Percentiles rank a stretch among this genome's conserved stretches.
These are phyloP conservation scores for Erodium texanum DNA, from an alignment of 441 rosid genomes.

Conservation along the genomic window DNA sequence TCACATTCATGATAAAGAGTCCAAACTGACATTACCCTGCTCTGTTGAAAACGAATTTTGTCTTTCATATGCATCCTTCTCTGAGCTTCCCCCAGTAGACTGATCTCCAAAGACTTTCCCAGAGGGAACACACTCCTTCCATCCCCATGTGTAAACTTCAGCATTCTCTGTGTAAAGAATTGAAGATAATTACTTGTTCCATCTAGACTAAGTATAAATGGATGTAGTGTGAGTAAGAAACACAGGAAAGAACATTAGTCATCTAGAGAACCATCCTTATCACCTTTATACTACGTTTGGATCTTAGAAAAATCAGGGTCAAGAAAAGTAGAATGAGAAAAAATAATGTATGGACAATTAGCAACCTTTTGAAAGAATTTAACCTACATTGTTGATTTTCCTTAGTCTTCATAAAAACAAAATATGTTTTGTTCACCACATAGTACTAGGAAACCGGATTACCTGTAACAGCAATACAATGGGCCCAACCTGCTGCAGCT, in stretches of 20 bases:
- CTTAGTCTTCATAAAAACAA: neutral
- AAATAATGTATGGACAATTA: neutral
- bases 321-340: conserved; percentile 2
- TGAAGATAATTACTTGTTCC: conserved; percentile 11
- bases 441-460: neutral
- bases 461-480: conserved; percentile 90
- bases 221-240: neutral
- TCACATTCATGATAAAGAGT: conserved; percentile 5
- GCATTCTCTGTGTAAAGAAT: conserved; percentile 40
- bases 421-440: neutral
- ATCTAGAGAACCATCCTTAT: neutral
- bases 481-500: conserved; percentile 99
- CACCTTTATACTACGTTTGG: neutral
- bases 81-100: conserved; percentile 25
- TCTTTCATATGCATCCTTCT: conserved; percentile 48
- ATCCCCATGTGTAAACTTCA: conserved; percentile 95
- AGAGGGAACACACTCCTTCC: conserved; percentile 96
- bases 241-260: neutral
- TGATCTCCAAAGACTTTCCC: conserved; percentile 66
- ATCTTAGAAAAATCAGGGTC: neutral
- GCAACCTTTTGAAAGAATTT: neutral
- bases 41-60: conserved; percentile 42
- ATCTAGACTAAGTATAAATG: conserved; percentile 1
- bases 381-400: neutral
- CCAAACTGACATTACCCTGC: conserved; percentile 46